Conservation (phyloP, 2,329 filamentous ascomycete genomes). For the Nectriaceae sp. region DNA sequence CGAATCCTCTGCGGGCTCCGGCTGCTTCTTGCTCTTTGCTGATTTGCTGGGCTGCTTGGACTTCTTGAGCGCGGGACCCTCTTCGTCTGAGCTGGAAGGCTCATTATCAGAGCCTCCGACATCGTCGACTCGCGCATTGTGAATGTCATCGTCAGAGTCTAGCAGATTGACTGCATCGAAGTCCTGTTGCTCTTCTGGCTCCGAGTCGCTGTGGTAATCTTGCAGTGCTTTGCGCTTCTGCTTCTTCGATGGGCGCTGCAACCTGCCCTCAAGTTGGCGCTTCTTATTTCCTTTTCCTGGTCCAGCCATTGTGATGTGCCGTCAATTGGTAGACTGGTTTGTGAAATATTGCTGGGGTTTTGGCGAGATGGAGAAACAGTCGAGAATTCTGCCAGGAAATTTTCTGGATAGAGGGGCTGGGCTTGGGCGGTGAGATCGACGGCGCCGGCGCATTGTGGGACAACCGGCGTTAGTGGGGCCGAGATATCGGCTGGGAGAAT, state of each 20-base stretch:
- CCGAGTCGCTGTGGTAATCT: constrained; percentile 56
- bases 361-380: constrained; percentile 15
- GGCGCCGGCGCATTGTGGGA: constrained; percentile 10
- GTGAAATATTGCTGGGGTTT: background rate
- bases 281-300: constrained; percentile 33
- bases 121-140: constrained; percentile 55
- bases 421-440: constrained; percentile 26
- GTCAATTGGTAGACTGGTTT: background rate
- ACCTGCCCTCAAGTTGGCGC: constrained; percentile 31
- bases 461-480: constrained; percentile 6
- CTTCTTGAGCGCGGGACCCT: constrained; percentile 32
- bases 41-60: constrained; percentile 33
- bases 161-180: constrained; percentile 56
- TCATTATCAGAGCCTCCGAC: constrained; percentile 41
- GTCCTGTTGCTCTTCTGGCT: constrained; percentile 42
- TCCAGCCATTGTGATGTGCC: constrained; percentile 34
- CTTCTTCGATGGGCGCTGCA: constrained; percentile 51
- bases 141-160: constrained; percentile 59
- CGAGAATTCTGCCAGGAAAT: constrained; percentile 11
- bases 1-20: constrained; percentile 22
- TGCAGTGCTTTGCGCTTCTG: constrained; percentile 49
- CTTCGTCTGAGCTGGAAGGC: constrained; percentile 39
- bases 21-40: constrained; percentile 26
- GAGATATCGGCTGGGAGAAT: background rate
- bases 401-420: constrained; percentile 29